phyloP scores from a whole-genome alignment of 2,329 filamentous ascomycete species.

The Cadophora gregata region DNA sequence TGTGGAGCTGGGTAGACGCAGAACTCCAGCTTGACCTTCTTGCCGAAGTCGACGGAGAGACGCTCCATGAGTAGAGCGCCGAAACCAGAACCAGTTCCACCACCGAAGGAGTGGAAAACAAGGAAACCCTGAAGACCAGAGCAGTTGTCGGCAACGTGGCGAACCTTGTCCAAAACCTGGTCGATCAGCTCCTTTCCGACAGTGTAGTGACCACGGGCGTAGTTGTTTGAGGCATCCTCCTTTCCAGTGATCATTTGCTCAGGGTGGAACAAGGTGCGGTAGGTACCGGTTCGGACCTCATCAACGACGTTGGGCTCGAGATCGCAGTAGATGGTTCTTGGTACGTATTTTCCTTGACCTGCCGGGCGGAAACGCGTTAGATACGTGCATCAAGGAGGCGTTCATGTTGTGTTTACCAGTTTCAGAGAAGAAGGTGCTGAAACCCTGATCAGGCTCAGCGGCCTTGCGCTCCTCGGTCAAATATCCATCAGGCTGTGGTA shows the following conservation, averaged over 20 bases:
- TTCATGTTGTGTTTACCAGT: slow-evolving; percentile 71
- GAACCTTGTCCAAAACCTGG: slow-evolving; percentile 95
- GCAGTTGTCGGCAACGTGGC: slow-evolving; percentile 97
- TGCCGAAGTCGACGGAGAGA: slow-evolving; percentile 98
- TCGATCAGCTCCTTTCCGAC: slow-evolving; percentile 99
- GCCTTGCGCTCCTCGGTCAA: slow-evolving; percentile 98
- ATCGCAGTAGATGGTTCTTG: slow-evolving; percentile 99
- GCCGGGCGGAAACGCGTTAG: slow-evolving; percentile 37
- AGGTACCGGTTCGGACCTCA: slow-evolving; percentile 96
- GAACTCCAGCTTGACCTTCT: slow-evolving; percentile 99
- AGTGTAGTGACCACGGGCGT: slow-evolving; percentile 99
- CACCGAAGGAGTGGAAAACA: slow-evolving; percentile 99
- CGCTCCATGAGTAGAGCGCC: slow-evolving; percentile 99
- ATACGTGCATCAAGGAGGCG: slow-evolving; percentile 34
- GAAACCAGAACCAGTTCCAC: slow-evolving; percentile 98
- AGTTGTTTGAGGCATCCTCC: slow-evolving; percentile 99
- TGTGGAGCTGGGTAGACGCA: slow-evolving; percentile 98
- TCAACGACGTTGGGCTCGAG: slow-evolving; percentile 99
- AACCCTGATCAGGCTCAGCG: slow-evolving; percentile 91
- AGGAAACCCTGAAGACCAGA: slow-evolving; percentile 98
- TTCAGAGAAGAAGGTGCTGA: slow-evolving; percentile 99
- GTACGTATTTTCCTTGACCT: slow-evolving; percentile 99
- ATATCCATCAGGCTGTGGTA: slow-evolving; percentile 88
- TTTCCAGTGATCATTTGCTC: slow-evolving; percentile 99
- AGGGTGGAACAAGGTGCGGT: slow-evolving; percentile 96